Base-by-base conservation (phyloP, 2,329 filamentous ascomycete genomes). In the Penicillium sp. region DNA sequence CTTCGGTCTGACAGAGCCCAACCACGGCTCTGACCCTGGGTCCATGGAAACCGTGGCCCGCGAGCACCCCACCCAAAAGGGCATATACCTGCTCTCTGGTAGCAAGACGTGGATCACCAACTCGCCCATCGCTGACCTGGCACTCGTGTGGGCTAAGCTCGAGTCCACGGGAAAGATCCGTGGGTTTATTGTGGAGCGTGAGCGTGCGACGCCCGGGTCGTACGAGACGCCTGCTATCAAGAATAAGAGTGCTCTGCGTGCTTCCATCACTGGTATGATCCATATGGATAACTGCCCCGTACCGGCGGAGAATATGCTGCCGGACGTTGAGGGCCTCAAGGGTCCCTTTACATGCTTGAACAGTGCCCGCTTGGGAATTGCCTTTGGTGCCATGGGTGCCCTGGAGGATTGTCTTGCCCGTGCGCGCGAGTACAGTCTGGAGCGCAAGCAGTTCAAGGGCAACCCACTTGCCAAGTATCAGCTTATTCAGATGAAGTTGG, bases 81-180 rank as follows among this genome's bases (percentile, higher is more conserved):
- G 91, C 1, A 91, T 91, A 74, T 89, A 88, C 67, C 84, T 87
- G 43, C 78, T 96, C 36, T 91, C 87, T 45, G 92, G 92, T 1
- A 80, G 89, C 49, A 96, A 96, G 81, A 96, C 93, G 0, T 96
- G 92, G 92, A 96, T 96, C 73, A 96, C 92, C 15, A 96, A 96
- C 76, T 93, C 90, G 8, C 92, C 92, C 4, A 96, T 96, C 67
- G 86, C 91, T 1, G 91, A 96, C 67, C 82, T 96, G 2, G 77
- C 96, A 52, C 78, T 96, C 63, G 87, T 96, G 1, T 99, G 94
- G 94, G 94, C 93, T 1, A 97, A 96, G 79, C 78, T 96, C 48
- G 86, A 94, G 63, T 89, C 89, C 66, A 96, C 91, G 23, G 93
- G 92, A 61, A 96, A 96, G 82, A 97, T 99, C 65, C 86, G 90